Conservation (phyloP, 768 basidiomycete genomes). For the Auricularia auricula-judae region DNA sequence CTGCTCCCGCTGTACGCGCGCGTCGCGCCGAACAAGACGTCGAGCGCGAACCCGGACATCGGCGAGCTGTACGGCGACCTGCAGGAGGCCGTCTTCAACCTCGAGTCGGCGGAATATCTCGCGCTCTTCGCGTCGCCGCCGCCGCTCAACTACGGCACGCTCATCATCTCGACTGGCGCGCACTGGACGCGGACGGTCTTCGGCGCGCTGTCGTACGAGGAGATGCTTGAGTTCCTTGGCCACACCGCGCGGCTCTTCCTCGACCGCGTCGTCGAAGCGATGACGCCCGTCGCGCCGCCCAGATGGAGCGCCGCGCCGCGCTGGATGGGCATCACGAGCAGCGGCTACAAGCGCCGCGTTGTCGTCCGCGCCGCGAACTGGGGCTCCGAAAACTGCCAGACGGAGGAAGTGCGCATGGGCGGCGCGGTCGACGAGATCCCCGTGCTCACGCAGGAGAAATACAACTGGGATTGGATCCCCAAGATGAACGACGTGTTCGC, state of each 20-base stretch:
- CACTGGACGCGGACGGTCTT: constrained; percentile 59
- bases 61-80: neutral
- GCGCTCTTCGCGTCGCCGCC: constrained; percentile 34
- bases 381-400: constrained; percentile 56
- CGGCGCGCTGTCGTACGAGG: constrained; percentile 38
- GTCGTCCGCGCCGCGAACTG: constrained; percentile 51
- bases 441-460: constrained; percentile 38
- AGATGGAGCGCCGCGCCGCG: constrained; percentile 6
- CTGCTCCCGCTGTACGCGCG: constrained; percentile 33
- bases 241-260: constrained; percentile 50
- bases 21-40: constrained; percentile 9
- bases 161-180: constrained; percentile 53
- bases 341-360: constrained; percentile 25
- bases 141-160: constrained; percentile 47
- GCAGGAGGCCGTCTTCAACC: constrained; percentile 39
- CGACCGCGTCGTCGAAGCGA: constrained; percentile 32
- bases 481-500: constrained; percentile 48
- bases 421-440: constrained; percentile 20
- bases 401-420: constrained; percentile 33
- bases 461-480: constrained; percentile 55
- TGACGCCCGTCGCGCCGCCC: constrained; percentile 21
- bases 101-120: constrained; percentile 43
- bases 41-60: neutral
- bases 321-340: constrained; percentile 8
- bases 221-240: constrained; percentile 46